These are phyloP conservation scores for Wickerhamomyces hampshirensis DNA, from an alignment of 805 yeast genomes.

Conservation along the genomic window DNA sequence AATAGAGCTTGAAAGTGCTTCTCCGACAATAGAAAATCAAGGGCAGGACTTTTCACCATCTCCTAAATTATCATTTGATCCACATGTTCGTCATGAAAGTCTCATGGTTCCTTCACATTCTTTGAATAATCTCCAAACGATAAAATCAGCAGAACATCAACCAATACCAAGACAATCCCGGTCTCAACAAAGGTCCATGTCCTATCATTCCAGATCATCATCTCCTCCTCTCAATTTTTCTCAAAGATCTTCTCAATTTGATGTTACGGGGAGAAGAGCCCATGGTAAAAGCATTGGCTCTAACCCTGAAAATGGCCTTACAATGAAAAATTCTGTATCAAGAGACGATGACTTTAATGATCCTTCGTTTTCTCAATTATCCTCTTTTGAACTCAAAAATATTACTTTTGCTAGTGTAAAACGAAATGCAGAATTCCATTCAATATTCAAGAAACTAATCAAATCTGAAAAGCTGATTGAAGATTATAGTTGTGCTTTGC, in stretches of 20 bases:
- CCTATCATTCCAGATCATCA: slow-evolving; percentile 3
- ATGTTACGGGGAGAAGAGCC: too few relatives aligned
- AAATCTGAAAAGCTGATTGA: slow-evolving; percentile 68
- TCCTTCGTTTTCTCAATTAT: slow-evolving; percentile 3
- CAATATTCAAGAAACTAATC: slow-evolving; percentile 63
- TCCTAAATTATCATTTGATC: too few relatives aligned
- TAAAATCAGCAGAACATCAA: slow-evolving; percentile 1
- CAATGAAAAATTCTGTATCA: slow-evolving; percentile 1
- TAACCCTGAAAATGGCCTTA: slow-evolving; percentile 1
- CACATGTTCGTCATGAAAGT: too few relatives aligned
- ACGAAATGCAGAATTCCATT: slow-evolving; percentile 75
- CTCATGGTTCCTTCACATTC: too few relatives aligned
- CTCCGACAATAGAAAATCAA: too few relatives aligned
- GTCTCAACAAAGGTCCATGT: neutral
- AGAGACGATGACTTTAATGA: slow-evolving; percentile 6
- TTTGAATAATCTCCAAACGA: too few relatives aligned
- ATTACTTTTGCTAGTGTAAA: slow-evolving; percentile 45
- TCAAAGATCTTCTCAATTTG: too few relatives aligned
- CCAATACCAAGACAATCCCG: neutral
- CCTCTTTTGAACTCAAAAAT: slow-evolving; percentile 14
- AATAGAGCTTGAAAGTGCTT: too few relatives aligned
- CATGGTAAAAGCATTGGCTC: slow-evolving; percentile 6
- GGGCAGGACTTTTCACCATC: too few relatives aligned
- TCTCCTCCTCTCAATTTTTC: slow-evolving; percentile 8
- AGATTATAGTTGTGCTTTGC: slow-evolving; percentile 86